Conservation (phyloP, 1,284 basidiomycete genomes). For the Tilletia indica region DNA sequence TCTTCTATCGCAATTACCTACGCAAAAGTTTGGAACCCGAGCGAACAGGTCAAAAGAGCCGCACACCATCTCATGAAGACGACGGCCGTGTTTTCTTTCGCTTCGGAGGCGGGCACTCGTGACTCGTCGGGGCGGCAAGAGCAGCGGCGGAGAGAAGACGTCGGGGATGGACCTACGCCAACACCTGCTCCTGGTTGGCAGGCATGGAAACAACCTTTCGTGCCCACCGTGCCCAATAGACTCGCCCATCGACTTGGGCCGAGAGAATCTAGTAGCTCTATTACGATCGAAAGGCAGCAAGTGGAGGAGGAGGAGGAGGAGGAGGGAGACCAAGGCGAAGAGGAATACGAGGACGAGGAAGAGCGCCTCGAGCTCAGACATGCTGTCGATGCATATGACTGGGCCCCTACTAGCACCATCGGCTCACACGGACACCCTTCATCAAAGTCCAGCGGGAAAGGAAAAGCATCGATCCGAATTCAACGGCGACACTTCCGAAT, state of each 20-base stretch:
- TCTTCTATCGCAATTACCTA: background rate
- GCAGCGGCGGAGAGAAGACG: background rate
- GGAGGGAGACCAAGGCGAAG: background rate
- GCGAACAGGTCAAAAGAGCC: slow-evolving; percentile 1
- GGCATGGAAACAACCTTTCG: background rate
- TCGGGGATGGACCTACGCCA: background rate
- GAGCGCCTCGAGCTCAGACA: background rate
- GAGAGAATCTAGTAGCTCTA: background rate
- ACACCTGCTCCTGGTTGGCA: slow-evolving; percentile 1
- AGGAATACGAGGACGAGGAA: background rate
- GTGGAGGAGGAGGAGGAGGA: background rate
- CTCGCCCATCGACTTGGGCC: background rate
- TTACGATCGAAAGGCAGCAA: background rate
- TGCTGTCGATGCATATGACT: background rate
- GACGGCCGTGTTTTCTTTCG: background rate
- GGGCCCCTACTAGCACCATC: background rate
- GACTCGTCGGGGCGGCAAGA: too few relatives aligned
- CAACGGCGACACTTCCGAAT: background rate
- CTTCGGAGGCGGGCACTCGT: background rate
- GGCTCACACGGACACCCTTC: background rate
- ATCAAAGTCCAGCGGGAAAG: too few relatives aligned
- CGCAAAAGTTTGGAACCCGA: slow-evolving; percentile 14
- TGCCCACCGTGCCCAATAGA: background rate
- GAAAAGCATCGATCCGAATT: too few relatives aligned
- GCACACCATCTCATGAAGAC: background rate